Percentiles rank a stretch among this genome's conserved stretches.
Evolutionary conservation across 1,139 yeast genomes (phyloP).

Genomic region (Kodamaea sp.): DNA sequence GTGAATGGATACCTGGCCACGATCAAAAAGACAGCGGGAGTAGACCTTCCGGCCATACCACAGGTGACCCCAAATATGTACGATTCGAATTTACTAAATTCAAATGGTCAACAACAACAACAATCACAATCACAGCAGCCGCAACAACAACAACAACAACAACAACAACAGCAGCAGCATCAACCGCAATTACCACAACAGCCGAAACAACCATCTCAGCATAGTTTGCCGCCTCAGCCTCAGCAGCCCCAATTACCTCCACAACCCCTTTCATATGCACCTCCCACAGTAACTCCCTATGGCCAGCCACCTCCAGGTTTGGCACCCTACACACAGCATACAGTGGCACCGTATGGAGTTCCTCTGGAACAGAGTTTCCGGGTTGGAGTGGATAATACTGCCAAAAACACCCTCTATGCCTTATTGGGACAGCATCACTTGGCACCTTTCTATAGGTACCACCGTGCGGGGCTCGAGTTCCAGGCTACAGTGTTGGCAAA

Average conservation of each 20-base stretch:
- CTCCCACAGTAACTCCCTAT: conserved; percentile 9
- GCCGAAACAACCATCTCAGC: conserved; percentile 1
- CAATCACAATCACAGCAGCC: neutral
- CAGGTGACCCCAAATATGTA: conserved; percentile 13
- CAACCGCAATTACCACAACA: neutral
- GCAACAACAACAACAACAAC: neutral
- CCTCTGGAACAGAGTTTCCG: conserved; percentile 2
- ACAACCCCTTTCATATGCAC: too few relatives aligned
- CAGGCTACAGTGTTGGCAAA: conserved; percentile 27
- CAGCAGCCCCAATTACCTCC: too few relatives aligned
- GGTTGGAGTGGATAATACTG: conserved; percentile 20
- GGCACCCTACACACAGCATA: conserved; percentile 7
- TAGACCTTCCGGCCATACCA: neutral
- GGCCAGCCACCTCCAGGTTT: conserved; percentile 4
- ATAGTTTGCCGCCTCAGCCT: neutral
- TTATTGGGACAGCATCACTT: conserved; percentile 24
- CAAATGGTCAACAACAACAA: neutral
- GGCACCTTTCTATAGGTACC: conserved; percentile 23
- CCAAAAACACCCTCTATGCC: conserved; percentile 30
- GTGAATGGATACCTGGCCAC: conserved; percentile 8
- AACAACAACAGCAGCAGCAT: conserved; percentile 1
- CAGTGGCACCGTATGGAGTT: conserved; percentile 9
- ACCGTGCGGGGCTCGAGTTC: conserved; percentile 21
- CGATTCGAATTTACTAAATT: conserved; percentile 4
- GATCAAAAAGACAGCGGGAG: conserved; percentile 1